Percentiles rank a stretch among this genome's conserved stretches.
Conservation (phyloP, 2,329 filamentous ascomycete species). For the Neoscytalidium dimidiatum region DNA sequence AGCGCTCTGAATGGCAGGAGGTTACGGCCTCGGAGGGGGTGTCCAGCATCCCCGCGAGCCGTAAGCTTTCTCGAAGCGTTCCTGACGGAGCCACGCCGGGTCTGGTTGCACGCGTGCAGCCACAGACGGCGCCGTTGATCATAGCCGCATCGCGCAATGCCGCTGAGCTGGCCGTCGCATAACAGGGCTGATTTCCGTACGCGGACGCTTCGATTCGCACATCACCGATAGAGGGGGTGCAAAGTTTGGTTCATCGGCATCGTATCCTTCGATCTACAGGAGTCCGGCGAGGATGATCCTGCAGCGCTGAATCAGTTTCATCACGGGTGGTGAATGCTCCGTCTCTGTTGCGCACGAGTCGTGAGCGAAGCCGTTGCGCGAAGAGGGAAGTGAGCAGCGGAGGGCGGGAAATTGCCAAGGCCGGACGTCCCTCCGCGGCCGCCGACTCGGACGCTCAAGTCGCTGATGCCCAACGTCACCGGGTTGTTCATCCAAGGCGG, state of each 20-base stretch:
- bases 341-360: not conserved
- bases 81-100: constrained; percentile 7
- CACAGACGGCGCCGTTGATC: not conserved
- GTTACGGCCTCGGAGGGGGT: not conserved
- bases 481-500: not conserved
- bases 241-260: not conserved
- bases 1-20: not conserved
- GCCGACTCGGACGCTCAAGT: not conserved
- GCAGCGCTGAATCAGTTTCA: constrained; percentile 9
- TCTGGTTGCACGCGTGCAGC: not conserved
- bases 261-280: constrained; percentile 7
- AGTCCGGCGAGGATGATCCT: constrained; percentile 5
- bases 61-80: constrained; percentile 14
- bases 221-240: not conserved
- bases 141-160: constrained; percentile 11
- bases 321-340: not conserved
- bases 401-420: constrained; percentile 10
- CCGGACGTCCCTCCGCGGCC: not conserved
- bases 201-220: not conserved
- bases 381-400: constrained; percentile 2
- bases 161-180: not conserved
- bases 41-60: not conserved
- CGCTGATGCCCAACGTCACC: constrained; percentile 15
- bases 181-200: constrained; percentile 7
- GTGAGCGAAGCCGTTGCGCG: not conserved